These are phyloP conservation scores for Wickerhamiella bombiphila DNA, from an alignment of 805 yeast species.

Conservation along the genomic window DNA sequence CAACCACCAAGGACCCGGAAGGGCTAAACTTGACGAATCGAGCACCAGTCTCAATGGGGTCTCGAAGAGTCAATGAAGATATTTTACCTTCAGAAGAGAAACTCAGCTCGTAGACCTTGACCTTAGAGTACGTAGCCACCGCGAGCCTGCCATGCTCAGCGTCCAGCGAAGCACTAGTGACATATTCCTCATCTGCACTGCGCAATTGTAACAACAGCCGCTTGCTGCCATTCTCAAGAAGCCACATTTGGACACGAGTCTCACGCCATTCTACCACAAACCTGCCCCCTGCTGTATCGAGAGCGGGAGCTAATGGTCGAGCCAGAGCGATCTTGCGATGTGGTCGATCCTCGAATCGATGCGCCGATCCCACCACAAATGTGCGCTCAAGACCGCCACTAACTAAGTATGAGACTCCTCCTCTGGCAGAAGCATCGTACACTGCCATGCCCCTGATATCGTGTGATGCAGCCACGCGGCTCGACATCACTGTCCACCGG, in stretches of 20 bases:
- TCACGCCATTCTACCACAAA: slow-evolving; percentile 74
- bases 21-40: slow-evolving; percentile 8
- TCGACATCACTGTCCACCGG: slow-evolving; percentile 60
- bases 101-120: slow-evolving; percentile 49
- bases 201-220: slow-evolving; percentile 6
- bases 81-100: background rate
- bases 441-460: slow-evolving; percentile 69
- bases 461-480: slow-evolving; percentile 67
- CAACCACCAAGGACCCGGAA: slow-evolving; percentile 16
- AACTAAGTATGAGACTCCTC: slow-evolving; percentile 40
- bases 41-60: slow-evolving; percentile 9
- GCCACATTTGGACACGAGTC: slow-evolving; percentile 75
- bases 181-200: slow-evolving; percentile 45
- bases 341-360: slow-evolving; percentile 53
- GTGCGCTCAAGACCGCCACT: slow-evolving; percentile 32
- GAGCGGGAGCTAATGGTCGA: slow-evolving; percentile 35
- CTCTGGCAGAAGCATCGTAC: slow-evolving; percentile 53
- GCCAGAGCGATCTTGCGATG: slow-evolving; percentile 52
- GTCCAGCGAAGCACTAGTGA: slow-evolving; percentile 52
- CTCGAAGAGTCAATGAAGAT: background rate
- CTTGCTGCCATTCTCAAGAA: slow-evolving; percentile 39
- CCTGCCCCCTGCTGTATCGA: no score
- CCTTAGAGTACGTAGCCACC: slow-evolving; percentile 53
- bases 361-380: slow-evolving; percentile 41
- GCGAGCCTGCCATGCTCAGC: slow-evolving; percentile 50